Evolutionary conservation across 1,139 yeast genomes (phyloP), one percentile per base, ranked within the genome.

Genomic region (Starmera stellimalicola): DNA sequence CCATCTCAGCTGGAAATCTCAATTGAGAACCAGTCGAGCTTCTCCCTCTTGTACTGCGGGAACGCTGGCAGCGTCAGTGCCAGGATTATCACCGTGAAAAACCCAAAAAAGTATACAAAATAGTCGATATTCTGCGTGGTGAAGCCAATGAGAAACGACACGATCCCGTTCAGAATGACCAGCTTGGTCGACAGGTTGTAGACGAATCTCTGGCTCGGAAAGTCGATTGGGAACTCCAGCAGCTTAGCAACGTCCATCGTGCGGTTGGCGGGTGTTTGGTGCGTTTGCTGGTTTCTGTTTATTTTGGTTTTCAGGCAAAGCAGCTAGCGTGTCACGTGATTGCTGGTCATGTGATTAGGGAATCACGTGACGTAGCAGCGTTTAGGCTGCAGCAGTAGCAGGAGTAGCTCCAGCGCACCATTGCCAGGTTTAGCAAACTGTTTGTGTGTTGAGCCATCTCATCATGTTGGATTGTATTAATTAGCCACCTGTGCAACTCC

Each of bases 151-250:
- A 69, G 23, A 26, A 41, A 61, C 30, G 46, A 51, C 29, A 30
- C 24, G 24, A 43, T 24, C 1, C 62, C 54, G 9, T 68, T 71
- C 14, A 39, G 24, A 3, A 51, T 43, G 16, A 62, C 41, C 16
- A 58, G 27, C 8, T 35, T 28, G 23, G 40, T 38, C 16, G 51
- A 43, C 14, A 49, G 37, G n/a, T 42, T 33, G 17, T 65, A 65
- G 7, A 68, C 66, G 27, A 51, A 45, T 40, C 57, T 58, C 52
- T 78, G 87, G 39, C 83, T 80, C 45, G 68, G 59, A 47, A 68
- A 75, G 54, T 77, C 84, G 42, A 78, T 73, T 34, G 77, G 69
- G n/a, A n/a, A n/a, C n/a, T n/a, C n/a, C n/a, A n/a, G n/a, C n/a
- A n/a, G n/a, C n/a, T n/a, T n/a, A n/a, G n/a, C n/a, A n/a, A n/a